These are phyloP conservation scores for Thermochaetoides thermophila DNA, from an alignment of 495 filamentous ascomycete species.

Conservation along the genomic window DNA sequence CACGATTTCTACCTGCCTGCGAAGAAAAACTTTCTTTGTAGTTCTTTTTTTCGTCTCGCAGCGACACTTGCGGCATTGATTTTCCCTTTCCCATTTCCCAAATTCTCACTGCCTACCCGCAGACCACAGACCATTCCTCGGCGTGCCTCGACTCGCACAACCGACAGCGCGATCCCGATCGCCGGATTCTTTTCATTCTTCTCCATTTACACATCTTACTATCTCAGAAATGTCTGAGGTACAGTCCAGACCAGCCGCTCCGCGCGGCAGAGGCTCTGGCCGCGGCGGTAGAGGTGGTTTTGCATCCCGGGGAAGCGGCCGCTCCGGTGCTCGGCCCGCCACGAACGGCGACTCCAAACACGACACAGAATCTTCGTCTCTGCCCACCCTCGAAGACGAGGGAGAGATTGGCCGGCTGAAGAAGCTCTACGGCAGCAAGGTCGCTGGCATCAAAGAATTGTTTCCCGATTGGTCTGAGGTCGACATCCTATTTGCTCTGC, in stretches of 20 bases:
- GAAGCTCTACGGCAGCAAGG: slow-evolving; percentile 62
- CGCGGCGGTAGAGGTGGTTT: slow-evolving; percentile 62
- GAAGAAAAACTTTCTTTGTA: too few species aligned
- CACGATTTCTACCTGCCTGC: slow-evolving; percentile 17
- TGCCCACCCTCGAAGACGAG: slow-evolving; percentile 55
- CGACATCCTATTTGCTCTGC: slow-evolving; percentile 77
- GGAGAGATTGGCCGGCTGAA: slow-evolving; percentile 85
- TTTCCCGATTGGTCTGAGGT: slow-evolving; percentile 87
- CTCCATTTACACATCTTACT: slow-evolving; percentile 19
- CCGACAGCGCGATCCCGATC: slow-evolving; percentile 27
- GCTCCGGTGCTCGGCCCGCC: slow-evolving; percentile 35
- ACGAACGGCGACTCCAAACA: slow-evolving; percentile 38
- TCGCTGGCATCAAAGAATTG: slow-evolving; percentile 70
- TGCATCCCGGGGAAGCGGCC: slow-evolving; percentile 57
- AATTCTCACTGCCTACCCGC: slow-evolving; percentile 9
- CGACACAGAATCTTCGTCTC: slow-evolving; percentile 39
- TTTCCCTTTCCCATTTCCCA: slow-evolving; percentile 18
- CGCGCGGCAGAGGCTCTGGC: slow-evolving; percentile 31
- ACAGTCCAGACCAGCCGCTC: slow-evolving; percentile 54
- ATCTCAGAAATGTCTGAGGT: slow-evolving; percentile 82
- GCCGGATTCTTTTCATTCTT: slow-evolving; percentile 16
- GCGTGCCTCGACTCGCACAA: too few species aligned
- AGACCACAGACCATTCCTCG: too few species aligned
- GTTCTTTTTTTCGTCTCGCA: background rate
- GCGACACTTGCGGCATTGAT: background rate